These are phyloP conservation scores for Auricularia cornea DNA, from an alignment of 768 basidiomycete genomes.

Conservation along the genomic window DNA sequence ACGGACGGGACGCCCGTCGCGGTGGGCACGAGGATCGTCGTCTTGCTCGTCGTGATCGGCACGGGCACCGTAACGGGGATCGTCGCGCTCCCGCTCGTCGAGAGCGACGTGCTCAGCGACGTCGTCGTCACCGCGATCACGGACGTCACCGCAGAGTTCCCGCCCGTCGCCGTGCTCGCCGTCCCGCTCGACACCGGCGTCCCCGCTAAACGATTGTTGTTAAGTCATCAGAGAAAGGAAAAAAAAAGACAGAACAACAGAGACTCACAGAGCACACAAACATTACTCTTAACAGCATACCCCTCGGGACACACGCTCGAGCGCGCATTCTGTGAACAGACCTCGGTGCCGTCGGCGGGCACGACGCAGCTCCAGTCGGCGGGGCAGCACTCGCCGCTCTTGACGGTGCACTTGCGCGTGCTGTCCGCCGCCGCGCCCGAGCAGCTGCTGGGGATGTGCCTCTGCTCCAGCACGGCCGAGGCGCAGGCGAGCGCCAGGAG, in stretches of 20 bases:
- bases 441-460: neutral
- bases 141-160: neutral
- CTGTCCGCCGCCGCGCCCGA: neutral
- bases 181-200: neutral
- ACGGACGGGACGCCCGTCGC: too few relatives aligned
- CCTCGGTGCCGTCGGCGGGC: neutral
- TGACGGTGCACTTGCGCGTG: neutral
- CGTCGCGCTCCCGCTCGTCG: neutral
- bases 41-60: neutral
- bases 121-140: neutral
- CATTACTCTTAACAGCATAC: neutral
- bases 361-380: neutral
- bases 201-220: too few relatives aligned
- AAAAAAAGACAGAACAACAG: too few relatives aligned
- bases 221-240: too few relatives aligned
- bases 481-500: neutral
- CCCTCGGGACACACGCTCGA: neutral
- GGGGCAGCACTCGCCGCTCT: neutral
- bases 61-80: neutral
- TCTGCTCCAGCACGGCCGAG: neutral
- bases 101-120: neutral
- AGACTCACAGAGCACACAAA: neutral
- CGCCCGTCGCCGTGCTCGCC: neutral
- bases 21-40: too few relatives aligned
- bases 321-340: neutral